phyloP scores from a whole-genome alignment of 345 rosid species.

The Jatropha curcas region DNA sequence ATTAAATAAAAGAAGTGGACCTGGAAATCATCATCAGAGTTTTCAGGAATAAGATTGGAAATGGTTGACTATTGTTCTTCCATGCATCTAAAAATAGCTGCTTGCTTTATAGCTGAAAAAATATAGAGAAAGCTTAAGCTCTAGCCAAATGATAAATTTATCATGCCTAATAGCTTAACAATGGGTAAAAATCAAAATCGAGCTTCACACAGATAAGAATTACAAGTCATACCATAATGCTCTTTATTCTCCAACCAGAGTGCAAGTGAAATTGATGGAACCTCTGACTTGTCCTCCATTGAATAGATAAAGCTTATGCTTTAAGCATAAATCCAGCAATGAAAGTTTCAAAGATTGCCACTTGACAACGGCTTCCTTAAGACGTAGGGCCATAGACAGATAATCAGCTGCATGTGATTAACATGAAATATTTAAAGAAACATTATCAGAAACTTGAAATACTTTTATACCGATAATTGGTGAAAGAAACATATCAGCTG shows the following conservation, averaged over 20 bases:
- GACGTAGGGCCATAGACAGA: background rate
- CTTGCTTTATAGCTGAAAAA: no score
- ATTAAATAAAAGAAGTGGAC: no score
- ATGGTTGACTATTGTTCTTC: no score
- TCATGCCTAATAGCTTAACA: no score
- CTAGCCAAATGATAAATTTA: no score
- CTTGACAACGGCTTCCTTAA: background rate
- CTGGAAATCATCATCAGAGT: no score
- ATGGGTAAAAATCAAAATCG: no score
- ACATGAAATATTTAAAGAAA: background rate
- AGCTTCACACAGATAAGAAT: background rate
- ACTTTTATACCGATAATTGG: background rate
- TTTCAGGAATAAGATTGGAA: no score
- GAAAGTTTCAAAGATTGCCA: background rate
- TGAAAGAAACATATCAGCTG: background rate
- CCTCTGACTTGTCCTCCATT: background rate
- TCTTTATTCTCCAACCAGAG: background rate
- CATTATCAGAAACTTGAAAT: background rate
- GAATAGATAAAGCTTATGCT: background rate
- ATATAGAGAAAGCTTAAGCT: no score
- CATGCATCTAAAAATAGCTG: no score
- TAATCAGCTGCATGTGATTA: background rate
- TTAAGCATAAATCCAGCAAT: background rate
- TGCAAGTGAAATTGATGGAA: slow-evolving; percentile 1
- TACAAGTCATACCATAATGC: background rate